Base-by-base conservation (phyloP, 1,284 basidiomycete species). In the Vanrija pseudolonga region DNA sequence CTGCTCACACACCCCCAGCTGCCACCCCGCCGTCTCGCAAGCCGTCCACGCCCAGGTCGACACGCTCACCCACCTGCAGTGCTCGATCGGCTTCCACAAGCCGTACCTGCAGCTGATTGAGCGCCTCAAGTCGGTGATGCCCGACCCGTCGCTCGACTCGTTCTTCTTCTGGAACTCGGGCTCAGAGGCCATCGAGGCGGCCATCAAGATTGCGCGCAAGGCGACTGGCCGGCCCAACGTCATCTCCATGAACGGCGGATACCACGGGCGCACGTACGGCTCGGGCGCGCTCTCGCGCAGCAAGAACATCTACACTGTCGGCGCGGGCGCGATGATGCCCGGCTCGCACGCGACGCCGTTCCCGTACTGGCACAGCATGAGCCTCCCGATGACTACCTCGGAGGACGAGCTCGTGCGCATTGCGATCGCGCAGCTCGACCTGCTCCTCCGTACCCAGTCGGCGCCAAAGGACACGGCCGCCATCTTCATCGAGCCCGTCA, bases 151-250 rank as follows among this genome's bases (percentile, higher is more conserved):
- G 28, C 56, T 71, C 42, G 65, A 71, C 73, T 90, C 89, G 18
- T 92, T 96, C 81, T 93, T 90, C 81, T 89, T 93, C 75, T 90
- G 88, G 87, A 96, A 91, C 78, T 93, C 90, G 2, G 71, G 71
- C 2, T 56, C 57, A 15, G 71, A 73, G 59, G 71, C 71, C 17
- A 61, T 68, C 48, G 71, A 73, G 55, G 64, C 67, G 12, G 69
- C 72, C 24, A 66, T 74, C 64, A 73, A 74, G 64, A 74, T 81
- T 77, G 88, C 89, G 2, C 83, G 93, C 39, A 73, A 76, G 17
- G 79, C 86, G 36, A 96, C 92, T 1, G 83, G 84, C 44, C 82
- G 84, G 59, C 89, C 90, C 71, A 93, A 95, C 71, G 84, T 97
- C 60, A 91, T 97, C 60, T 80, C 84, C 55, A 90, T 96, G 86